Evolutionary conservation across 306 rosid genomes (phyloP), one percentile per base, ranked within the genome.

Genomic region (Vachellia pachyceras): DNA sequence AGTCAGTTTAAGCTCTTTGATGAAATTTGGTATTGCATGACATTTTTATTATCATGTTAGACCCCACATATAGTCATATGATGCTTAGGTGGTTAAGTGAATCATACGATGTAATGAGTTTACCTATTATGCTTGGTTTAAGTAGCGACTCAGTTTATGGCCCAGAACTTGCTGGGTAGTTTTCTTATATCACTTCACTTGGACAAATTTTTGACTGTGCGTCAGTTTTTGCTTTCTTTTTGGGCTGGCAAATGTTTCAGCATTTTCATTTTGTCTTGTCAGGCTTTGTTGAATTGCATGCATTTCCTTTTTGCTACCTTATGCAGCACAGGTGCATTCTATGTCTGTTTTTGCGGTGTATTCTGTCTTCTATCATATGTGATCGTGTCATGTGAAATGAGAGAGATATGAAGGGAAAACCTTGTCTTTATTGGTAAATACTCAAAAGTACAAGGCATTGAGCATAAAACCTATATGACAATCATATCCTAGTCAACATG

Each of bases 1-100:
- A 86, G 98, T 90, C 61, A 74, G 41, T 69, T 36, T 61, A 36
- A 25, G 37, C 46, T 0, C 77, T 70, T 20, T 45, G 69, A 69
- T 57, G 64, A 69, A 84, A 78, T 55, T 55, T 3, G 46, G 37
- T 57, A 42, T 22, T 25, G 44, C 72, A 35, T 67, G 73, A 39
- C 75, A 55, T 73, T 54, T 57, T 44, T 64, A 69, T 71, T 36
- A 35, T 75, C 42, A 22, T 42, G 55, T 55, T 50, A 37, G 75
- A 18, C 35, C 47, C 46, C 68, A 10, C 20, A 46, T 42, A 5
- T 29, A 44, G 54, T 52, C 47, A 47, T 76, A 47, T 76, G 55
- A 72, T 63, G 55, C 33, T 75, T 63, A 50, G 36, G 33, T 36
- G 46, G 70, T 80, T 80, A 54, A 20, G 47, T 76, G 71, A 61